Evolutionary conservation across 1,284 basidiomycete species (phyloP), one percentile per base, ranked within the genome.

Genomic region (Irpex lacteus): DNA sequence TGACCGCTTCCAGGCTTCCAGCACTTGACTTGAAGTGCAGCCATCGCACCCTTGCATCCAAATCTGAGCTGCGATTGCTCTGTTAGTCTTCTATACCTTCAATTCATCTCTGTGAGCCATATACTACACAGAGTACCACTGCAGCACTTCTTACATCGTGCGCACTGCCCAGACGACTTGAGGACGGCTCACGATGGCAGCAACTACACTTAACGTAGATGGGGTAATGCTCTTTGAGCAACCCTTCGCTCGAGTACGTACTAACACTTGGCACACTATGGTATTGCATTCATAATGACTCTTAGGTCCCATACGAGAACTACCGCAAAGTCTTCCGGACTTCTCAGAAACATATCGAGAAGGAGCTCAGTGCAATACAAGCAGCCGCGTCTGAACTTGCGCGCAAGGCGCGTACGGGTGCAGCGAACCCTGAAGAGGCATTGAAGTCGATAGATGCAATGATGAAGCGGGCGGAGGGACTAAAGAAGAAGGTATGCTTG

Each of bases 211-310:
- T 58, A 91, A 89, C 68, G 70, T 83, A 5, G 94, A 95, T 60
- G 92, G 92, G 1, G 81, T 91, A n/a, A 79, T 96, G 69, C 83
- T 96, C 60, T 91, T 96, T 66, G 94, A 96, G 75, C 92, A 95
- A 70, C 92, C 94, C 0, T 92, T 95, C 72, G 86, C 85, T n/a
- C 81, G 87, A 69, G 91, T 92, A 69, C 70, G 84, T 74, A 37
- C 65, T 21, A 40, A 61, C 64, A 37, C 59, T 56, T 55, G 55
- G 62, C 59, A 40, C 52, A 53, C 52, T 37, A 59, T 44, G 19
- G 44, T 59, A 9, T 60, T 47, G 55, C 54, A 63, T 40, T 67
- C 13, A 69, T 57, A 59, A 32, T 67, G 60, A 62, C 65, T 44
- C 60, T 59, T 67, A 95, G 92, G 90, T 94, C 34, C 93, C 93